These are phyloP conservation scores for Ganoderma meredithae DNA, from an alignment of 1,284 basidiomycete genomes.

Conservation along the genomic window DNA sequence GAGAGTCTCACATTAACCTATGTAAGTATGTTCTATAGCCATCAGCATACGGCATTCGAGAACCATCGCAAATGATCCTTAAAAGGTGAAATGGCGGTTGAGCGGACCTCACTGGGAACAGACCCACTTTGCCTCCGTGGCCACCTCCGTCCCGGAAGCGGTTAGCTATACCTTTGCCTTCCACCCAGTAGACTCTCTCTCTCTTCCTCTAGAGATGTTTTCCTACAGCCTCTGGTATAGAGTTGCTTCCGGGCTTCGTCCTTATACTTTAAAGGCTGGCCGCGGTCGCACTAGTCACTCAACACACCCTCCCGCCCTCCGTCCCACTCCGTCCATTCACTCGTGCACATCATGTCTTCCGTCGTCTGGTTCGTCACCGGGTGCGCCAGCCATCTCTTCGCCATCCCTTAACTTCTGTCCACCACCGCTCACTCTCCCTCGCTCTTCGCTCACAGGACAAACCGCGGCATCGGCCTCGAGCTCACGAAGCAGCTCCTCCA, in stretches of 20 bases:
- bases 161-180: background rate
- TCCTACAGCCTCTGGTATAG: background rate
- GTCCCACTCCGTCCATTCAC: background rate
- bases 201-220: too few species aligned
- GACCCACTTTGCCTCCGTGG: background rate
- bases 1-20: too few species aligned
- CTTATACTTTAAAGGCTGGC: background rate
- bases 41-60: too few species aligned
- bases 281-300: background rate
- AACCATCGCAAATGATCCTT: background rate
- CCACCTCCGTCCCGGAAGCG: too few species aligned
- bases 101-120: too few species aligned
- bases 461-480: constrained; percentile 49
- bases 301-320: background rate
- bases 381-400: background rate
- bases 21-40: too few species aligned
- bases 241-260: background rate
- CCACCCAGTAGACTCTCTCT: background rate
- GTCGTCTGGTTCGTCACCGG: constrained; percentile 1
- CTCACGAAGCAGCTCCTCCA: constrained; percentile 44
- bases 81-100: background rate
- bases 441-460: background rate
- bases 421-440: background rate
- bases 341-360: background rate
- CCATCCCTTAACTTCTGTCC: background rate